Conservation (phyloP, 75 land plant genomes). For the Adiantum capillusveneris region DNA sequence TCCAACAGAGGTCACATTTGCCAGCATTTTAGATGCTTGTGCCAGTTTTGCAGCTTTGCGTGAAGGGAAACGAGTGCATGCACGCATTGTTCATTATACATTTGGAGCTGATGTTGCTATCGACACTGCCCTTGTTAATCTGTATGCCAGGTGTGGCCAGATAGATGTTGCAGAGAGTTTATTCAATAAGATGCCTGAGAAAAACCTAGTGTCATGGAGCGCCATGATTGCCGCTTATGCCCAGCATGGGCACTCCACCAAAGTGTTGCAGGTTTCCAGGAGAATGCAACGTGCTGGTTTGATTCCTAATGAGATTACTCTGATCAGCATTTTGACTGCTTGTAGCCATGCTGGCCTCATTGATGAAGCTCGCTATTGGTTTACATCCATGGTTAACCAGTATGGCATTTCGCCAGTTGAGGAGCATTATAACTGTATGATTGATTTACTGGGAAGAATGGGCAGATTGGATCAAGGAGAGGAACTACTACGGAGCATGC, state of each 20-base stretch:
- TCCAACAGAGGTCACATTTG: slow-evolving; percentile 33
- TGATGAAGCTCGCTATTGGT: background rate
- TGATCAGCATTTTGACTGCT: background rate
- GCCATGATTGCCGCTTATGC: slow-evolving; percentile 53
- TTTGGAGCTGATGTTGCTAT: slow-evolving; percentile 23
- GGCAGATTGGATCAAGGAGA: background rate
- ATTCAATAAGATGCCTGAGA: slow-evolving; percentile 27
- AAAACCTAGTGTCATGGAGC: slow-evolving; percentile 45
- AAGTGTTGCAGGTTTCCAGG: slow-evolving; percentile 25
- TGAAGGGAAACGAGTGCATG: slow-evolving; percentile 32
- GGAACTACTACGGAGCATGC: background rate
- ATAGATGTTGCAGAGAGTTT: slow-evolving; percentile 28
- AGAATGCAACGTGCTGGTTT: slow-evolving; percentile 11
- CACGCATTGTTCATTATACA: slow-evolving; percentile 17
- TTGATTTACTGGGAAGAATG: background rate
- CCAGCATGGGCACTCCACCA: slow-evolving; percentile 32
- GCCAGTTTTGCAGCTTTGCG: slow-evolving; percentile 26
- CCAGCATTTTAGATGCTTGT: slow-evolving; percentile 31
- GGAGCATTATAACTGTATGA: slow-evolving; percentile 2
- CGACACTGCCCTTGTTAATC: slow-evolving; percentile 32
- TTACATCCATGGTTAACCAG: background rate
- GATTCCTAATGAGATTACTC: background rate
- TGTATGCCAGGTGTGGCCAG: slow-evolving; percentile 63
- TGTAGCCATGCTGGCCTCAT: slow-evolving; percentile 2
- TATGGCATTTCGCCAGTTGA: background rate